A percentile compares a stretch with the other conserved stretches of the same genome.
phyloP scores from a whole-genome alignment of 2,329 filamentous ascomycete species.

The Dothideomycetes sp. region DNA sequence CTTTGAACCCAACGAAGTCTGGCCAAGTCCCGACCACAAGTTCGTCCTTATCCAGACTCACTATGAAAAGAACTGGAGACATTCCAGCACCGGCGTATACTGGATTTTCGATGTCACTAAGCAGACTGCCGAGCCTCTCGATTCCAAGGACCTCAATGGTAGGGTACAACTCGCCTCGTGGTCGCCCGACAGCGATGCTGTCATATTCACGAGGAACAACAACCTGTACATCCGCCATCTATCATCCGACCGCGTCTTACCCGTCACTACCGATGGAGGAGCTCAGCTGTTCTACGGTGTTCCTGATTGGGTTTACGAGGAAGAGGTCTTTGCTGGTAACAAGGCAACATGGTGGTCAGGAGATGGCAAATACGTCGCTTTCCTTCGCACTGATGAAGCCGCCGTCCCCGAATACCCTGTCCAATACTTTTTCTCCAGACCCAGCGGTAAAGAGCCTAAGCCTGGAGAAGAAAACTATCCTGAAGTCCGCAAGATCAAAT shows the following conservation, averaged over 20 bases:
- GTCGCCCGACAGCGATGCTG: slow-evolving; percentile 76
- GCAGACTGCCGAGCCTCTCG: slow-evolving; percentile 67
- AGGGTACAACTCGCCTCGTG: slow-evolving; percentile 77
- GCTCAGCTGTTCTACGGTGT: slow-evolving; percentile 87
- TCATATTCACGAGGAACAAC: slow-evolving; percentile 86
- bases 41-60: slow-evolving; percentile 78
- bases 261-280: slow-evolving; percentile 81
- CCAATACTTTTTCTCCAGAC: slow-evolving; percentile 83
- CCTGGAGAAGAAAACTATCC: slow-evolving; percentile 80
- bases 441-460: slow-evolving; percentile 60
- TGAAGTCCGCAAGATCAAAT: slow-evolving; percentile 86
- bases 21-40: slow-evolving; percentile 74
- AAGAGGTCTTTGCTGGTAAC: slow-evolving; percentile 70
- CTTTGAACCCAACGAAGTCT: slow-evolving; percentile 52
- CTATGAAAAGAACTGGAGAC: slow-evolving; percentile 69
- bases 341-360: slow-evolving; percentile 93
- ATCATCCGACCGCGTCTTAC: slow-evolving; percentile 49
- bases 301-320: slow-evolving; percentile 94
- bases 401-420: slow-evolving; percentile 84
- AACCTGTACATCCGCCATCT: slow-evolving; percentile 76
- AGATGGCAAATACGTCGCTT: slow-evolving; percentile 82
- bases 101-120: slow-evolving; percentile 86
- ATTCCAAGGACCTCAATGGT: slow-evolving; percentile 55
- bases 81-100: slow-evolving; percentile 78
- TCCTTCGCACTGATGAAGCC: slow-evolving; percentile 88